phyloP scores from a whole-genome alignment of 352 stramenopile genomes.

The Pythium scleroteichum region DNA sequence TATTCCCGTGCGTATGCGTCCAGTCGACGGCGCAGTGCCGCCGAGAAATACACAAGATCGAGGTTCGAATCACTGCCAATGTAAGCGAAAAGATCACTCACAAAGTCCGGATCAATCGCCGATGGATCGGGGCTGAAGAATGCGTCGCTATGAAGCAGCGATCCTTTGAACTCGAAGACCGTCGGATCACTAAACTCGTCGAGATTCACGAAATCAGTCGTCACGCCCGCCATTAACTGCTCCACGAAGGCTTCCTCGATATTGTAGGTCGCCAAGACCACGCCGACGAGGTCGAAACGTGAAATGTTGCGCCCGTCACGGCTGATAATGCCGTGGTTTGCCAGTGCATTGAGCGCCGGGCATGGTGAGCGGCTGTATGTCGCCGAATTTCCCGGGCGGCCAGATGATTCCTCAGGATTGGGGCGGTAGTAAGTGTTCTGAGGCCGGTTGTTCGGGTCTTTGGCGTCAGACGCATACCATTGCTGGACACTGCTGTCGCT shows the following conservation, averaged over 20 bases:
- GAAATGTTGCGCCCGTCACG: constrained; percentile 31
- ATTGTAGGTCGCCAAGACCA: constrained; percentile 25
- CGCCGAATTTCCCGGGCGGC: constrained; percentile 16
- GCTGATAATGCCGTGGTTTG: constrained; percentile 38
- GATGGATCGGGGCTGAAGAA: constrained; percentile 20
- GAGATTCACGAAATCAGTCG: constrained; percentile 3
- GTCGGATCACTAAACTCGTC: constrained; percentile 8
- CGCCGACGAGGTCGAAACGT: constrained; percentile 14
- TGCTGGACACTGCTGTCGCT: constrained; percentile 3
- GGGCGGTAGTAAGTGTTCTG: constrained; percentile 26
- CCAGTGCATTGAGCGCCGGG: constrained; percentile 38
- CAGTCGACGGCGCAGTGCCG: constrained; percentile 11
- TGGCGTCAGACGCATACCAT: constrained; percentile 15
- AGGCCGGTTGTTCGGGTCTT: constrained; percentile 14
- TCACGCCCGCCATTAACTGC: background rate
- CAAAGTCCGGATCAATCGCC: constrained; percentile 8
- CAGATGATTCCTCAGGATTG: constrained; percentile 21
- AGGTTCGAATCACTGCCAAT: background rate
- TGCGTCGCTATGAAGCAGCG: constrained; percentile 7
- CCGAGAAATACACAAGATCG: constrained; percentile 11
- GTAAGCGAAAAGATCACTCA: constrained; percentile 15
- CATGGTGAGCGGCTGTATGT: constrained; percentile 35
- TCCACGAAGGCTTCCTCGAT: constrained; percentile 14
- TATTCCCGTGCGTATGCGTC: background rate
- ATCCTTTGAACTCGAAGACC: constrained; percentile 11